Evolutionary conservation across 1,284 basidiomycete genomes (phyloP).

Genomic region (Porogramme epimiltina): DNA sequence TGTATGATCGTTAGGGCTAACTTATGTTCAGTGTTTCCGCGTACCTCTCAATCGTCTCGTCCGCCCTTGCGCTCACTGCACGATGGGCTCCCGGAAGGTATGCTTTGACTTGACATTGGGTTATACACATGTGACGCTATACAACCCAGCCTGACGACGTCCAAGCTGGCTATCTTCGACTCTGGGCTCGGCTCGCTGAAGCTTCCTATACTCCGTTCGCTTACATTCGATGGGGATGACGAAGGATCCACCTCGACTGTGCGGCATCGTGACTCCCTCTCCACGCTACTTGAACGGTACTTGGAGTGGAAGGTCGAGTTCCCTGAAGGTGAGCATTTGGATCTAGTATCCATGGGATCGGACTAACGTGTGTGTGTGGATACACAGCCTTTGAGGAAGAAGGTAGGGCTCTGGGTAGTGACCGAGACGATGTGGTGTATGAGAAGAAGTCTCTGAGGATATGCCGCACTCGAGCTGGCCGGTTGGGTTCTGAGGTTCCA

Average conservation of each 20-base stretch:
- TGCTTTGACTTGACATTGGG: constrained; percentile 1
- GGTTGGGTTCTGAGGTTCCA: not conserved
- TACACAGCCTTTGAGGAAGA: too few relatives aligned
- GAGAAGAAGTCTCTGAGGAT: too few relatives aligned
- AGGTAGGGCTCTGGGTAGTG: too few relatives aligned
- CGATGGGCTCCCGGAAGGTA: constrained; percentile 33
- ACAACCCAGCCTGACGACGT: constrained; percentile 2
- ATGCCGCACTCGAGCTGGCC: too few relatives aligned
- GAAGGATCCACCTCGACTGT: not conserved
- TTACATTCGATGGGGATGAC: constrained; percentile 15
- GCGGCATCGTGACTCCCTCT: constrained; percentile 12
- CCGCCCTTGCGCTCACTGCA: constrained; percentile 39
- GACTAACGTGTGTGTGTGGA: too few relatives aligned
- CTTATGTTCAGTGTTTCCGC: constrained; percentile 40
- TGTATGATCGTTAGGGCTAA: not conserved
- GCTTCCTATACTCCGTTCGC: constrained; percentile 52
- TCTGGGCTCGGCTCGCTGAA: constrained; percentile 54
- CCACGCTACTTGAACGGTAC: constrained; percentile 22
- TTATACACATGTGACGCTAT: too few relatives aligned
- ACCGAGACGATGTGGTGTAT: too few relatives aligned
- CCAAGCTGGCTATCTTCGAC: constrained; percentile 66
- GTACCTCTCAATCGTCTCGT: constrained; percentile 49
- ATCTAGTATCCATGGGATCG: too few relatives aligned
- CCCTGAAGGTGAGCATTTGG: not conserved
- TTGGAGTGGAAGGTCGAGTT: constrained; percentile 23